Conservation (phyloP, 2,329 filamentous ascomycete genomes). For the Annulohypoxylon truncatum region DNA sequence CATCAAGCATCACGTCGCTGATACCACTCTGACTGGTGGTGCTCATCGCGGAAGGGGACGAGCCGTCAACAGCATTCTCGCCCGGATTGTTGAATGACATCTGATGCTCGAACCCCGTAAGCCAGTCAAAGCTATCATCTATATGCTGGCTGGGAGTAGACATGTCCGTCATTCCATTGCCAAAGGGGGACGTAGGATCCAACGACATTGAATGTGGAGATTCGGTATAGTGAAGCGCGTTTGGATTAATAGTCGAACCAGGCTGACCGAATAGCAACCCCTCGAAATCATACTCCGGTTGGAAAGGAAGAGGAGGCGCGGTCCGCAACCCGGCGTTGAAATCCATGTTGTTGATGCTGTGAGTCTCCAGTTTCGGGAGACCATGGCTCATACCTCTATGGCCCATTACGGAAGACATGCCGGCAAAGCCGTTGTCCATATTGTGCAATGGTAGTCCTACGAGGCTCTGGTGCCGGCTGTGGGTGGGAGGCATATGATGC, state of each 20-base stretch:
- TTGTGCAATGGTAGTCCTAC: constrained; percentile 71
- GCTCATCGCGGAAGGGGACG: constrained; percentile 95
- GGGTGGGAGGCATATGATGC: constrained; percentile 61
- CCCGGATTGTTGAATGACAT: constrained; percentile 76
- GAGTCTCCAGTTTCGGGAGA: constrained; percentile 86
- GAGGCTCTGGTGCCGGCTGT: constrained; percentile 80
- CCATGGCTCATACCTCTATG: constrained; percentile 75
- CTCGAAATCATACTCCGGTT: constrained; percentile 76
- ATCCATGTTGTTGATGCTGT: constrained; percentile 73
- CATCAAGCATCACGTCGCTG: constrained; percentile 92
- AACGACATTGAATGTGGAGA: constrained; percentile 75
- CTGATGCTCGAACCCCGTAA: constrained; percentile 81
- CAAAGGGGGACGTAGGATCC: constrained; percentile 71
- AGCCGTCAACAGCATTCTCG: constrained; percentile 88
- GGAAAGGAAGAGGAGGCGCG: constrained; percentile 74
- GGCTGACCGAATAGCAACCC: constrained; percentile 74
- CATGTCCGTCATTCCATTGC: constrained; percentile 68
- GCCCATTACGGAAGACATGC: constrained; percentile 76
- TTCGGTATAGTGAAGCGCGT: constrained; percentile 84
- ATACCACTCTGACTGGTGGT: constrained; percentile 92
- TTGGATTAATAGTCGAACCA: constrained; percentile 75
- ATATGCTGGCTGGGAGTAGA: constrained; percentile 64
- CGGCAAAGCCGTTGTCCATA: constrained; percentile 73
- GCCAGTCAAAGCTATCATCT: constrained; percentile 87
- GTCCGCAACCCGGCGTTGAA: constrained; percentile 78